Evolutionary conservation across 257 asterid species (phyloP).

Genomic region (Craterostigma plantagineum): DNA sequence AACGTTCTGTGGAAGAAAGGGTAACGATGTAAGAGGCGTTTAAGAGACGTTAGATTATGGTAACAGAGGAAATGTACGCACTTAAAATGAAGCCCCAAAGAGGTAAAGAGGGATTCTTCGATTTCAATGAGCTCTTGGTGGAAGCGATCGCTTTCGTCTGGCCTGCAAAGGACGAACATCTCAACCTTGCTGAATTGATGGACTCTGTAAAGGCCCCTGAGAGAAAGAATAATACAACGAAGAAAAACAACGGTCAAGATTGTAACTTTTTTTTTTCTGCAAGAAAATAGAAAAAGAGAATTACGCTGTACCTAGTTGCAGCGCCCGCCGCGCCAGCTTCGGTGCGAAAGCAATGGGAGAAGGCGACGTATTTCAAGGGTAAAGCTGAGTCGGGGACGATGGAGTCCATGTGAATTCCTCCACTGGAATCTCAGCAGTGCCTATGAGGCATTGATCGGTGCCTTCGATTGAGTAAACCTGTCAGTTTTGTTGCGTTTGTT

Average conservation of each 20-base stretch:
- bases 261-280: too few species aligned
- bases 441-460: slow-evolving; percentile 90
- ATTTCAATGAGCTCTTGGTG: slow-evolving; percentile 63
- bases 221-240: too few species aligned
- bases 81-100: slow-evolving; percentile 88
- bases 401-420: slow-evolving; percentile 96
- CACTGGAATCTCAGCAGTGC: slow-evolving; percentile 96
- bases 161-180: slow-evolving; percentile 83
- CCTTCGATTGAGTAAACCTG: slow-evolving; percentile 95
- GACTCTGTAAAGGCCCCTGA: slow-evolving; percentile 93
- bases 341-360: slow-evolving; percentile 93
- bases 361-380: slow-evolving; percentile 79
- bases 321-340: slow-evolving; percentile 99
- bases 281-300: not conserved
- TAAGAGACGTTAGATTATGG: not conserved
- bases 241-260: not conserved
- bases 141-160: slow-evolving; percentile 67
- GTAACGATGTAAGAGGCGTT: not conserved
- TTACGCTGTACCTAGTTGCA: slow-evolving; percentile 57
- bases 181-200: slow-evolving; percentile 99
- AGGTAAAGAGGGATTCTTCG: slow-evolving; percentile 71
- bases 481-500: slow-evolving; percentile 9
- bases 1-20: slow-evolving; percentile 28
- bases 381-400: slow-evolving; percentile 56
- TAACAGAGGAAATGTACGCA: slow-evolving; percentile 13